A percentile compares a stretch with the other conserved stretches of the same genome.
Conservation (phyloP, 2,329 filamentous ascomycete species). For the Lecanicillium sp. region DNA sequence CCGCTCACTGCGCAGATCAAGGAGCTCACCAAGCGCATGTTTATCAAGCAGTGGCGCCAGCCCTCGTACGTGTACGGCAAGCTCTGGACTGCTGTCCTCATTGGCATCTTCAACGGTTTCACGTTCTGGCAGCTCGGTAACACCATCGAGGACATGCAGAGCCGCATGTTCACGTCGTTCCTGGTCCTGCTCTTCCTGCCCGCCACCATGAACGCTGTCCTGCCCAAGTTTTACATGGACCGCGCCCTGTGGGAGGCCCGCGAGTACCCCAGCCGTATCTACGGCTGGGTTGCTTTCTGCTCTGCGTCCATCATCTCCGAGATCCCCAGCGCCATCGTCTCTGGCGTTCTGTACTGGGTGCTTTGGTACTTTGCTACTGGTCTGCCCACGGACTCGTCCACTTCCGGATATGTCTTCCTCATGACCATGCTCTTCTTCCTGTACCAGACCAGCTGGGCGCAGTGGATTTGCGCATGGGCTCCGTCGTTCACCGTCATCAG, state of each 20-base stretch:
- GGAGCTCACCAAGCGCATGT: constrained; percentile 62
- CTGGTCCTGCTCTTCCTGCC: constrained; percentile 59
- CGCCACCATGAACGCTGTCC: constrained; percentile 63
- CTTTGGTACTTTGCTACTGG: constrained; percentile 74
- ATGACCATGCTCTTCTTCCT: constrained; percentile 74
- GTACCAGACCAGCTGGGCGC: constrained; percentile 69
- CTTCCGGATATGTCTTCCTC: constrained; percentile 68
- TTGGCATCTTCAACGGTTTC: constrained; percentile 73
- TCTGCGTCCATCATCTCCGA: constrained; percentile 67
- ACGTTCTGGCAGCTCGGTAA: constrained; percentile 66
- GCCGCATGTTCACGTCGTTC: constrained; percentile 69
- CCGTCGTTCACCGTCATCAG: constrained; percentile 72
- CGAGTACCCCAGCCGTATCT: constrained; percentile 67
- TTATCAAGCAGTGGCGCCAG: constrained; percentile 68
- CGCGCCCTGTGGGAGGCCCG: constrained; percentile 65
- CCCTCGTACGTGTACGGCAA: constrained; percentile 72
- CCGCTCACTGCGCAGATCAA: constrained; percentile 54
- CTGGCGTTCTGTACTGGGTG: constrained; percentile 60
- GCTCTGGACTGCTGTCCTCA: constrained; percentile 61
- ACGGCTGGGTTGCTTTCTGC: constrained; percentile 69
- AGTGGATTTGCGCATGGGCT: constrained; percentile 79
- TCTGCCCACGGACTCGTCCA: constrained; percentile 54
- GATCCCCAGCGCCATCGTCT: constrained; percentile 61
- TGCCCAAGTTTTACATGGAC: constrained; percentile 73
- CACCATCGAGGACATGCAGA: constrained; percentile 61